Percentiles rank a stretch among this genome's conserved stretches.
phyloP scores from a whole-genome alignment of 1,284 basidiomycete genomes.

The Phlebopus sp. region DNA sequence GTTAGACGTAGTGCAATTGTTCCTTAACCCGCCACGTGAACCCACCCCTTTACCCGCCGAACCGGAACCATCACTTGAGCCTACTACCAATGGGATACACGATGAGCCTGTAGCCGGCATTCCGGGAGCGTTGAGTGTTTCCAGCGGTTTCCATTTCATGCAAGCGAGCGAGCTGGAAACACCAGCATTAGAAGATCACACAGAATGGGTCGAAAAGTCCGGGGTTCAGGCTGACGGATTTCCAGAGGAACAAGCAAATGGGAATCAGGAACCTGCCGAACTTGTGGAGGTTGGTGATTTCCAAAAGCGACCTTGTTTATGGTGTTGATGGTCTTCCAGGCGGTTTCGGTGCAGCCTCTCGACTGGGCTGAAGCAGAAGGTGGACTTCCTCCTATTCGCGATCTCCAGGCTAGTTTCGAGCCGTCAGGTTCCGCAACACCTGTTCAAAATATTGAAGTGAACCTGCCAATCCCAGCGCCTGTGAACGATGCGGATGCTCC shows the following conservation, averaged over 20 bases:
- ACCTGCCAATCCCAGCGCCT: slow-evolving; percentile 29
- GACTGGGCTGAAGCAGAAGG: slow-evolving; percentile 57
- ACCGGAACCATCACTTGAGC: slow-evolving; percentile 26
- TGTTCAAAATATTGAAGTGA: slow-evolving; percentile 38
- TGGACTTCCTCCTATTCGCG: slow-evolving; percentile 56
- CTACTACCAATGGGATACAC: slow-evolving; percentile 6
- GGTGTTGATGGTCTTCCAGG: slow-evolving; percentile 16
- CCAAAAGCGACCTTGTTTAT: not conserved
- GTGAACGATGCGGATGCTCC: slow-evolving; percentile 29
- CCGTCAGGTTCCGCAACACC: slow-evolving; percentile 57
- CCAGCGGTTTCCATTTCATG: slow-evolving; percentile 70
- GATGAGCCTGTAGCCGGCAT: slow-evolving; percentile 32
- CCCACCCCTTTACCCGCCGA: slow-evolving; percentile 30
- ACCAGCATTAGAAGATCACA: slow-evolving; percentile 43
- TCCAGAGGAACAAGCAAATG: slow-evolving; percentile 29
- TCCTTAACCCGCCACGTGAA: slow-evolving; percentile 46
- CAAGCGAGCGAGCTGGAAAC: slow-evolving; percentile 72
- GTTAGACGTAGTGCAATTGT: slow-evolving; percentile 50
- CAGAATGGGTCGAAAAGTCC: slow-evolving; percentile 51
- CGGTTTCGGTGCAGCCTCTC: slow-evolving; percentile 32
- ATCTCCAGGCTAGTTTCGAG: slow-evolving; percentile 50
- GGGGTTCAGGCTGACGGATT: slow-evolving; percentile 27
- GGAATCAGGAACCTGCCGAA: slow-evolving; percentile 27
- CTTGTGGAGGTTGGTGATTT: slow-evolving; percentile 22
- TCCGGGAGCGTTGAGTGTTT: slow-evolving; percentile 34